A percentile compares a stretch with the other conserved stretches of the same genome.
Conservation (phyloP, 345 rosid species). For the Eucalyptus cloeziana region DNA sequence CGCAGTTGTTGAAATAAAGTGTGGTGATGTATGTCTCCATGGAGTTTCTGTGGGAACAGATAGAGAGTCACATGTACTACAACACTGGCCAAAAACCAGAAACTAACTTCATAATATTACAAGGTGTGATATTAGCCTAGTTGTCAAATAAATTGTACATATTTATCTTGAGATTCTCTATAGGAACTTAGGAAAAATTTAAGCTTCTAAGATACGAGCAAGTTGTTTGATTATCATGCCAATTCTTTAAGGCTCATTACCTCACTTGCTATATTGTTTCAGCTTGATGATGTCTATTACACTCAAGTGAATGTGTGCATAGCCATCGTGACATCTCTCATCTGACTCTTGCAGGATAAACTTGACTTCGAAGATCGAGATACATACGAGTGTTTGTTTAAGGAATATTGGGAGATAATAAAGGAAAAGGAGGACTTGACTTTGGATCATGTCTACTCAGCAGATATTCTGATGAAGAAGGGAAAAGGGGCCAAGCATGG, state of each 20-base stretch:
- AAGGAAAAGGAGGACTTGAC: conserved; percentile 20
- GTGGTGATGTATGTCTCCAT: neutral
- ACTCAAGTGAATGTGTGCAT: neutral
- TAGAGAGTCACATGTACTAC: neutral
- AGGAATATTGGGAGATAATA: conserved; percentile 32
- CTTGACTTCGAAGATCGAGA: conserved; percentile 24
- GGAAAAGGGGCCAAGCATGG: neutral
- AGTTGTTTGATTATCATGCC: neutral
- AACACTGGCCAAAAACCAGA: neutral
- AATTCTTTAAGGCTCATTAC: neutral
- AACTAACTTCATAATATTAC: neutral
- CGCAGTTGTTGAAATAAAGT: neutral
- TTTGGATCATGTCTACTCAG: conserved; percentile 8
- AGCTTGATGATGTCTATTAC: neutral
- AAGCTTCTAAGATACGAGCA: neutral
- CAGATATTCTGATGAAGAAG: conserved; percentile 6
- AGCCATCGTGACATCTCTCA: neutral
- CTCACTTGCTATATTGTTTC: neutral
- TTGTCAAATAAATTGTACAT: neutral
- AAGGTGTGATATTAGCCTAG: neutral
- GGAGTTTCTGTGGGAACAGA: neutral
- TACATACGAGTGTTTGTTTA: conserved; percentile 24
- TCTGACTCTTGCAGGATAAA: conserved; percentile 6
- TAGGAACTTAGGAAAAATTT: neutral
- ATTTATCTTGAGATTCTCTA: neutral